A percentile compares a stretch with the other conserved stretches of the same genome.
These are phyloP conservation scores for Diacronema lutheri DNA, from an alignment of 78 protist genomes.

Conservation along the genomic window DNA sequence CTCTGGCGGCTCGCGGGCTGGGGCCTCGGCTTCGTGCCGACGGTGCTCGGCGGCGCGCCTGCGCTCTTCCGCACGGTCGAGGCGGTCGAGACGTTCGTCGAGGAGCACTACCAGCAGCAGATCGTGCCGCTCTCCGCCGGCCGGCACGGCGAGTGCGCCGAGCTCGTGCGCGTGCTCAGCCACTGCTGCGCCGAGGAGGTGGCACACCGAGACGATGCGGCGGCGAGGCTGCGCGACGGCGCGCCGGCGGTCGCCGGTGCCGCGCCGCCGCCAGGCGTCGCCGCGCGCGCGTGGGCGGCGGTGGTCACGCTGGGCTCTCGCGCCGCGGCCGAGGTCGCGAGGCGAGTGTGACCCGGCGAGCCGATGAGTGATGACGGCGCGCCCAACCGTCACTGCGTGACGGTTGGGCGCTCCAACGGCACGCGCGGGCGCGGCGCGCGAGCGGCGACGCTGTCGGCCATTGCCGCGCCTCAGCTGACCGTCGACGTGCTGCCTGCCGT, in stretches of 20 bases:
- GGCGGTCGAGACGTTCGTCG: constrained; percentile 1
- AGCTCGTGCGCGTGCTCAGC: background rate
- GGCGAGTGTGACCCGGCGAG: background rate
- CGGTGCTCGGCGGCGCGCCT: background rate
- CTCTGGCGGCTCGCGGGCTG: background rate
- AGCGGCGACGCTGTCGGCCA: too few species aligned
- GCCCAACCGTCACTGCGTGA: too few species aligned
- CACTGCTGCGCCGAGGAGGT: constrained; percentile 4
- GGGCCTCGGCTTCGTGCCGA: background rate
- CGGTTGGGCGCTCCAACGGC: too few species aligned
- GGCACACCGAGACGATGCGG: background rate
- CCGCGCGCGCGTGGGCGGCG: background rate
- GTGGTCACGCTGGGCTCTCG: background rate
- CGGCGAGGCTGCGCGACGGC: background rate
- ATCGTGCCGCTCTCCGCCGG: background rate
- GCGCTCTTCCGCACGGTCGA: background rate
- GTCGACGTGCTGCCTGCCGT: too few species aligned
- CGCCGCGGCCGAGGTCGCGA: background rate
- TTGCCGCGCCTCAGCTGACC: too few species aligned
- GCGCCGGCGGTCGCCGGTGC: background rate
- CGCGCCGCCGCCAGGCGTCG: background rate
- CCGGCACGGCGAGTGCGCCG: too few species aligned
- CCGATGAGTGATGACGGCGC: too few species aligned
- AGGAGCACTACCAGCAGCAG: background rate
- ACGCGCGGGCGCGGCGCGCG: too few species aligned